A percentile compares a stretch with the other conserved stretches of the same genome.
These are phyloP conservation scores for Elsinoe arachidis DNA, from an alignment of 2,329 filamentous ascomycete species.

Conservation along the genomic window DNA sequence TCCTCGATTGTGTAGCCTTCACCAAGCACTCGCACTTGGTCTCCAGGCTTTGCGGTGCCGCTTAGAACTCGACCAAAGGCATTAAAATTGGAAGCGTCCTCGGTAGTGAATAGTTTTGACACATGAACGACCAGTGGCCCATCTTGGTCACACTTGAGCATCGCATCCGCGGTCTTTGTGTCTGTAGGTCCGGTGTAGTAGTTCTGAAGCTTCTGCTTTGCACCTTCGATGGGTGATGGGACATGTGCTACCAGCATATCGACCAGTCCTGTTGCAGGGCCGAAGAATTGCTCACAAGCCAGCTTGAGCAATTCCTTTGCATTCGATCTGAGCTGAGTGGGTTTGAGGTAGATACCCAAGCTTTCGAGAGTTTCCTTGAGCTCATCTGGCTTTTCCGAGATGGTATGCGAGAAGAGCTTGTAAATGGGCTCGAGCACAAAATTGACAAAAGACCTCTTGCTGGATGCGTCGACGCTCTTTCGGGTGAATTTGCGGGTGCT, in stretches of 20 bases:
- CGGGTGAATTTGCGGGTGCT: constrained; percentile 83
- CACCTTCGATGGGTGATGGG: constrained; percentile 74
- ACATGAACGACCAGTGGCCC: constrained; percentile 86
- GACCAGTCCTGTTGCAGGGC: constrained; percentile 78
- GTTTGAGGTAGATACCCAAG: constrained; percentile 79
- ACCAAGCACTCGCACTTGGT: constrained; percentile 81
- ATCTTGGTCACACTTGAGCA: constrained; percentile 76
- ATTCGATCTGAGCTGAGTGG: constrained; percentile 83
- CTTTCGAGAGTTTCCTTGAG: constrained; percentile 68
- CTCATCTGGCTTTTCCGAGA: constrained; percentile 81
- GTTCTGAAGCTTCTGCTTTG: constrained; percentile 65
- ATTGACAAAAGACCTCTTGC: constrained; percentile 82
- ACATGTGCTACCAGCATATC: constrained; percentile 91
- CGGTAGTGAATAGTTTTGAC: constrained; percentile 84
- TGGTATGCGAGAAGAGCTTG: constrained; percentile 91
- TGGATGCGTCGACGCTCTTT: constrained; percentile 70
- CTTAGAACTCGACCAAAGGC: constrained; percentile 89
- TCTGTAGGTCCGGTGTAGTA: constrained; percentile 91
- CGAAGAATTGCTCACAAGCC: constrained; percentile 94
- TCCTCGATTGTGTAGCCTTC: constrained; percentile 95
- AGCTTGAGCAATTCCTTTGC: constrained; percentile 80
- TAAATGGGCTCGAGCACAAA: constrained; percentile 96
- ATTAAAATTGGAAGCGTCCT: constrained; percentile 84
- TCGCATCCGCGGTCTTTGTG: constrained; percentile 67
- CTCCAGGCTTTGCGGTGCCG: constrained; percentile 72